Conservation (phyloP, 2,329 filamentous ascomycete species). For the Neofusicoccum kwambonambiense region DNA sequence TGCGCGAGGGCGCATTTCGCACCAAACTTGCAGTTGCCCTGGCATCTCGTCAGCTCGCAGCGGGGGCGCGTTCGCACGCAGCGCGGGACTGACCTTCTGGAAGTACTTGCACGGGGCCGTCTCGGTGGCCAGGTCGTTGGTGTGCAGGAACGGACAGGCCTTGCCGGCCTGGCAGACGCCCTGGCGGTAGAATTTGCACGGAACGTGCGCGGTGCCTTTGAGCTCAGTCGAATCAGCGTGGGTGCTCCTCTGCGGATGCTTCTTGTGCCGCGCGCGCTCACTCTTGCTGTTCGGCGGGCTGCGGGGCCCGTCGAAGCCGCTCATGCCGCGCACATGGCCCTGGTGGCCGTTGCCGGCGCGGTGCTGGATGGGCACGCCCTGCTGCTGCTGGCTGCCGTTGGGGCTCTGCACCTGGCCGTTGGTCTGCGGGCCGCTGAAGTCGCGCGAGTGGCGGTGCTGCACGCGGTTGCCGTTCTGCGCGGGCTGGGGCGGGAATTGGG, state of each 20-base stretch:
- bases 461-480: conserved; percentile 21
- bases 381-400: conserved; percentile 31
- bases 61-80: not conserved
- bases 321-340: conserved; percentile 33
- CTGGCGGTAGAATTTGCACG: conserved; percentile 98
- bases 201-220: conserved; percentile 90
- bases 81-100: conserved; percentile 68
- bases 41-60: conserved; percentile 10
- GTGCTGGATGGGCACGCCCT: conserved; percentile 35
- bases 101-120: conserved; percentile 97
- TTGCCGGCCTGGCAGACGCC: conserved; percentile 94
- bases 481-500: conserved; percentile 23
- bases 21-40: conserved; percentile 99
- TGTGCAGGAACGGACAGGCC: conserved; percentile 95
- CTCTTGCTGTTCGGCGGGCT: conserved; percentile 53
- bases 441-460: conserved; percentile 30
- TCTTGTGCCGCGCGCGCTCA: conserved; percentile 24
- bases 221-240: conserved; percentile 24
- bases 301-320: conserved; percentile 38
- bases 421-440: conserved; percentile 29
- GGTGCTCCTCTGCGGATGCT: conserved; percentile 1
- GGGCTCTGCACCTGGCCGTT: conserved; percentile 31
- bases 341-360: conserved; percentile 32
- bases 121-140: conserved; percentile 78
- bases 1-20: conserved; percentile 97